A percentile compares a stretch with the other conserved stretches of the same genome.
Evolutionary conservation across 306 rosid species (phyloP).

Genomic region (Begonia loranthoides): DNA sequence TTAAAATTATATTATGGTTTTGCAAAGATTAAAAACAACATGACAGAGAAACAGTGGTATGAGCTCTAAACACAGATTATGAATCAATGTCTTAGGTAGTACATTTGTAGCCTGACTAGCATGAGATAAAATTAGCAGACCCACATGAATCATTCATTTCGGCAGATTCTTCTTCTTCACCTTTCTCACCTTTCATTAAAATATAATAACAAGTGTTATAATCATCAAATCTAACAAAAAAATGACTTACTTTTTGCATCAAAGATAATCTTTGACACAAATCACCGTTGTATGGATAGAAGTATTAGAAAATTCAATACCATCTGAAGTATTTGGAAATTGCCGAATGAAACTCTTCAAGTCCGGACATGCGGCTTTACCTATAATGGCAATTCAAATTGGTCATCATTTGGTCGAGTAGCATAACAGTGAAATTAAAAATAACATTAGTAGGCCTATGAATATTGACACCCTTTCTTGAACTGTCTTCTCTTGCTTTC

Average conservation of each 20-base stretch:
- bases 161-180: slow-evolving; percentile 34
- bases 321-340: slow-evolving; percentile 46
- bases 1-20: too few species aligned
- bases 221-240: slow-evolving; percentile 3
- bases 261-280: not conserved
- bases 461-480: slow-evolving; percentile 20
- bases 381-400: slow-evolving; percentile 19
- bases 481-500: slow-evolving; percentile 48
- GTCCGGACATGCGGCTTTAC: slow-evolving; percentile 57
- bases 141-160: slow-evolving; percentile 33
- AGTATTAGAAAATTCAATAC: not conserved
- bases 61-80: not conserved
- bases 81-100: not conserved
- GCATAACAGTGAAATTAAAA: slow-evolving; percentile 31
- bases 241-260: too few species aligned
- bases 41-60: too few species aligned
- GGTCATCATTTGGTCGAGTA: slow-evolving; percentile 11
- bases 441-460: too few species aligned
- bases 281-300: not conserved
- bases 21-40: too few species aligned
- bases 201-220: slow-evolving; percentile 5
- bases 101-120: too few species aligned
- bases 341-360: slow-evolving; percentile 76
- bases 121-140: slow-evolving; percentile 8
- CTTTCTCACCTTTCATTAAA: slow-evolving; percentile 30